Conservation (phyloP, 306 rosid species). For the Alnus rubra region DNA sequence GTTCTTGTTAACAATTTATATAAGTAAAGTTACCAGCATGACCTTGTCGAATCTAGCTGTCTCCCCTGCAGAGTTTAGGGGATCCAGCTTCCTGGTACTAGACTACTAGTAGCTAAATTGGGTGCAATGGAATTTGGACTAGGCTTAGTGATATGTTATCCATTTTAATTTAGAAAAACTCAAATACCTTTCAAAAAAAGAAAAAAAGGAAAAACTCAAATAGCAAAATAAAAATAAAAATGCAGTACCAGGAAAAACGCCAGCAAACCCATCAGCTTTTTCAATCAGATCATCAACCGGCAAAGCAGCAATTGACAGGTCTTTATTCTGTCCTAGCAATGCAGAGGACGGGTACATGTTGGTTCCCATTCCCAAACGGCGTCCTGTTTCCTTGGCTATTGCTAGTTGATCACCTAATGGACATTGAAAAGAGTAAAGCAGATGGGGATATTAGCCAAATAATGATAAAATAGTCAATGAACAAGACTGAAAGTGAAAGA, state of each 20-base stretch:
- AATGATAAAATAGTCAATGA: background rate
- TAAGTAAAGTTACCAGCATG: background rate
- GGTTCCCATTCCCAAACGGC: slow-evolving; percentile 87
- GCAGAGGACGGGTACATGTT: slow-evolving; percentile 87
- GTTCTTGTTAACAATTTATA: slow-evolving; percentile 2
- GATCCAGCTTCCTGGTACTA: slow-evolving; percentile 16
- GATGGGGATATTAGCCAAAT: slow-evolving; percentile 1
- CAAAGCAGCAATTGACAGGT: slow-evolving; percentile 51
- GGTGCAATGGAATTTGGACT: slow-evolving; percentile 11
- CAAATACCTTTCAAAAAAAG: too few species aligned
- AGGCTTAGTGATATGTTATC: slow-evolving; percentile 1
- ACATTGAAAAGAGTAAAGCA: slow-evolving; percentile 15
- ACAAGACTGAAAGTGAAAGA: background rate
- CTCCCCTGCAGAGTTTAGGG: slow-evolving; percentile 10
- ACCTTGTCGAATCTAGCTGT: background rate
- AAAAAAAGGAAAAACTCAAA: background rate
- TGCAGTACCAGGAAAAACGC: slow-evolving; percentile 74
- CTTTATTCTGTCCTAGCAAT: slow-evolving; percentile 70
- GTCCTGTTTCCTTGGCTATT: slow-evolving; percentile 86
- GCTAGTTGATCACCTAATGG: slow-evolving; percentile 79
- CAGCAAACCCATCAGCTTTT: slow-evolving; percentile 88
- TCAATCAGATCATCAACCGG: slow-evolving; percentile 88
- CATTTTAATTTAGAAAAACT: background rate
- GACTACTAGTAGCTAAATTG: slow-evolving; percentile 3
- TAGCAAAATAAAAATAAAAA: background rate